phyloP scores from a whole-genome alignment of 129 eudicot species.

The Artemisia annua region DNA sequence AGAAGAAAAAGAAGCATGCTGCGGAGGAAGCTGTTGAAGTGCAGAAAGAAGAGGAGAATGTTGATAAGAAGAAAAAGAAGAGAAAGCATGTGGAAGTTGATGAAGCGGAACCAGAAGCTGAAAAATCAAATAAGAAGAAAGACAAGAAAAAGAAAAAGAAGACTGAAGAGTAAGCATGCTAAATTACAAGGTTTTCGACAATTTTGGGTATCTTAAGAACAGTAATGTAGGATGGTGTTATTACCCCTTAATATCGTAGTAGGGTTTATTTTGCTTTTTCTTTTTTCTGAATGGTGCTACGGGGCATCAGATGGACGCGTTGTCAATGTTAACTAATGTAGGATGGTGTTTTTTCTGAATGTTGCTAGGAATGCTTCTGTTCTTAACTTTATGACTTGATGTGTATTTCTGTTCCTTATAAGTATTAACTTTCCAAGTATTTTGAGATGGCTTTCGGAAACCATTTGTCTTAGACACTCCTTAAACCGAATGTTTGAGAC shows the following conservation, averaged over 20 bases:
- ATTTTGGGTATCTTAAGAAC: slow-evolving; percentile 21
- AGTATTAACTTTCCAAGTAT: too few relatives aligned
- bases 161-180: slow-evolving; percentile 15
- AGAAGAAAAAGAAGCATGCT: slow-evolving; percentile 58
- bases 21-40: slow-evolving; percentile 24
- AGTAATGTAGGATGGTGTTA: slow-evolving; percentile 4
- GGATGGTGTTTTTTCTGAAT: background rate
- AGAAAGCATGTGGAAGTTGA: slow-evolving; percentile 67
- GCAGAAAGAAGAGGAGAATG: slow-evolving; percentile 25
- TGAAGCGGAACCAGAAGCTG: slow-evolving; percentile 40
- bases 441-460: background rate
- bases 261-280: background rate
- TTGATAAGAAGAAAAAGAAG: slow-evolving; percentile 56
- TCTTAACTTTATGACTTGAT: slow-evolving; percentile 1
- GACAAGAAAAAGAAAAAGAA: slow-evolving; percentile 63
- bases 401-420: background rate
- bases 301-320: slow-evolving; percentile 9
- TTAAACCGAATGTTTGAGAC: too few relatives aligned
- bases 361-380: background rate
- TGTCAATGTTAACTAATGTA: too few relatives aligned
- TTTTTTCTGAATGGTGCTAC: slow-evolving; percentile 5
- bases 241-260: slow-evolving; percentile 4
- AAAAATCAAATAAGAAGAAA: slow-evolving; percentile 44
- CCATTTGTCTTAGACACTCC: too few relatives aligned
- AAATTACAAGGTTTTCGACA: background rate